phyloP scores from a whole-genome alignment of 2,329 filamentous ascomycete species.

The Cryphonectria carpinicola region DNA sequence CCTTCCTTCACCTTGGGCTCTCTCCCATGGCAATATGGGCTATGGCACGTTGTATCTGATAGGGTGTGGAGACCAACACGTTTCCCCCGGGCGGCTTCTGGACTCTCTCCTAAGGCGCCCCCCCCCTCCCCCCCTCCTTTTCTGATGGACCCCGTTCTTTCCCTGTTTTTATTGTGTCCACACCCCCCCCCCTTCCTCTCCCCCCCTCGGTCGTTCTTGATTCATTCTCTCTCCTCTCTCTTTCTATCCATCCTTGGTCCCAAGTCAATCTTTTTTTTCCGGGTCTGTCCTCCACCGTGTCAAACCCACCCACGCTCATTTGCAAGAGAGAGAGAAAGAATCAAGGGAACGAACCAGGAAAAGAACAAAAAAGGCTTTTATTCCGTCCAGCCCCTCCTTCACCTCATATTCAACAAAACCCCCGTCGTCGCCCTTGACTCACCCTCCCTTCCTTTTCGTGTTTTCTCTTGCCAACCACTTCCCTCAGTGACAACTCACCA shows the following conservation, averaged over 20 bases:
- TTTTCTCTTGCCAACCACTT: slow-evolving; percentile 3
- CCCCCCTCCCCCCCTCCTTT: neutral
- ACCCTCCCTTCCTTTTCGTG: neutral
- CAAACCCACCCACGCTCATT: slow-evolving; percentile 21
- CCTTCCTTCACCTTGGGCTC: neutral
- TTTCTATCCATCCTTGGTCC: slow-evolving; percentile 19
- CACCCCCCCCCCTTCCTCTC: neutral
- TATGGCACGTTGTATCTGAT: slow-evolving; percentile 1
- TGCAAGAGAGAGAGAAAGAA: neutral
- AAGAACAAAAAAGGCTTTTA: neutral
- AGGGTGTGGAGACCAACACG: neutral
- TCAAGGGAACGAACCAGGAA: neutral
- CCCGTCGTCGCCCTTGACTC: neutral
- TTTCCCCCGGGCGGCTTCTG: neutral
- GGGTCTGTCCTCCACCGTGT: slow-evolving; percentile 15
- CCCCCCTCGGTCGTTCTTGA: neutral
- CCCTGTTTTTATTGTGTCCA: slow-evolving; percentile 11
- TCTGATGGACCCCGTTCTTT: neutral
- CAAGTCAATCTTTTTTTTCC: slow-evolving; percentile 1
- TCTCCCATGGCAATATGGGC: neutral
- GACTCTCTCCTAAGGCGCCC: neutral
- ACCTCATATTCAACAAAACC: neutral
- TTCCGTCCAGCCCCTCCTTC: neutral
- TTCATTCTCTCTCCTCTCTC: slow-evolving; percentile 27
- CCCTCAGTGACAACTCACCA: neutral